Evolutionary conservation across 306 rosid species (phyloP).

Genomic region (Corylus americana): DNA sequence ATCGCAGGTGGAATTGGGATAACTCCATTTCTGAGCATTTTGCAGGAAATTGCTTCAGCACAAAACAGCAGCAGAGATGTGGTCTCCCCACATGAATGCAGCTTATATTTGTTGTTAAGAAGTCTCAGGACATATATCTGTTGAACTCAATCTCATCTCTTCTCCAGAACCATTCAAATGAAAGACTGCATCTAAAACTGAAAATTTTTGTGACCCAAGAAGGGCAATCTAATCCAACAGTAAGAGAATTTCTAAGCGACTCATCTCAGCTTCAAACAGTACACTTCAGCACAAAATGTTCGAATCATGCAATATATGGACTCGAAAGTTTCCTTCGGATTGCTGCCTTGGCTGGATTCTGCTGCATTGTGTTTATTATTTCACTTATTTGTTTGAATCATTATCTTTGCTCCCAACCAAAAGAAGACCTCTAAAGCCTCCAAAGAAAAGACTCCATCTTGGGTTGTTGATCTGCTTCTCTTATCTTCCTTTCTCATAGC

Average conservation of each 20-base stretch:
- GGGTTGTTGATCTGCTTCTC: slow-evolving; percentile 60
- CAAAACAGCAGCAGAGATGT: slow-evolving; percentile 18
- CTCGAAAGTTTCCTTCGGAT: slow-evolving; percentile 60
- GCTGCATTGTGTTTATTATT: slow-evolving; percentile 49
- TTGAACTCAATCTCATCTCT: slow-evolving; percentile 61
- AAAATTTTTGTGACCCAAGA: slow-evolving; percentile 80
- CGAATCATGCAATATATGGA: slow-evolving; percentile 55
- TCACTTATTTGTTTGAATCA: slow-evolving; percentile 58
- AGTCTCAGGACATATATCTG: slow-evolving; percentile 58
- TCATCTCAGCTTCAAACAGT: slow-evolving; percentile 47
- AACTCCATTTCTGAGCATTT: slow-evolving; percentile 83
- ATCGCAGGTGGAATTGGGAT: slow-evolving; percentile 91
- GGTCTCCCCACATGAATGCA: slow-evolving; percentile 52
- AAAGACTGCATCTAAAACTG: slow-evolving; percentile 45
- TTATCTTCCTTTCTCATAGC: slow-evolving; percentile 55
- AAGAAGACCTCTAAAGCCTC: slow-evolving; percentile 36
- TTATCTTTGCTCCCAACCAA: slow-evolving; percentile 40
- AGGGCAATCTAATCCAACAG: slow-evolving; percentile 40
- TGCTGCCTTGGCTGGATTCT: slow-evolving; percentile 62
- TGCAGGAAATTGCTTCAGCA: slow-evolving; percentile 60
- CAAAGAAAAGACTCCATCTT: slow-evolving; percentile 65
- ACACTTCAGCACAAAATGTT: slow-evolving; percentile 41
- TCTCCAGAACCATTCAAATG: slow-evolving; percentile 45
- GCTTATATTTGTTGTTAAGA: slow-evolving; percentile 64
- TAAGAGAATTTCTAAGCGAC: slow-evolving; percentile 45